These are phyloP conservation scores for Francoa sonchifolia DNA, from an alignment of 441 rosid genomes.

Conservation along the genomic window DNA sequence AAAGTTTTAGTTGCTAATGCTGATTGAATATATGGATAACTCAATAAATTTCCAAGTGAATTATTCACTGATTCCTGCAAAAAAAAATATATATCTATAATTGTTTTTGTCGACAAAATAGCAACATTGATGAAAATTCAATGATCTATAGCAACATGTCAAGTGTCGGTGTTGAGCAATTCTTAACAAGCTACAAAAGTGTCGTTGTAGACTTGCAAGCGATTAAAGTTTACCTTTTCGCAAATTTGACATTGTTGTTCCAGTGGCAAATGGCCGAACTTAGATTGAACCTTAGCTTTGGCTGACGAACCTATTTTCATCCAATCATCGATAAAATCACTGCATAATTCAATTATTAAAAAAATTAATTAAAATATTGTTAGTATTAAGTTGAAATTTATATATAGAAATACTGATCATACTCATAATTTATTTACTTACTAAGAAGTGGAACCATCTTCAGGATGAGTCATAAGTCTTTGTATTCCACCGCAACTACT, in stretches of 20 bases:
- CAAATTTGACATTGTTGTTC: slow-evolving; percentile 8
- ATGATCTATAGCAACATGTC: too few species aligned
- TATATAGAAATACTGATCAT: too few species aligned
- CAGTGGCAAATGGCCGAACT: neutral
- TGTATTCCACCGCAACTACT: slow-evolving; percentile 91
- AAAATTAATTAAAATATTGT: too few species aligned
- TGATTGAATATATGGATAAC: slow-evolving; percentile 49
- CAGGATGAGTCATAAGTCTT: slow-evolving; percentile 77
- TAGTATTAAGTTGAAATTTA: too few species aligned
- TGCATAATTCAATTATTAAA: slow-evolving; percentile 4
- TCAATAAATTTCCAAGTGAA: slow-evolving; percentile 42
- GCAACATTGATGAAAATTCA: too few species aligned
- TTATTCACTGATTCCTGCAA: slow-evolving; percentile 55
- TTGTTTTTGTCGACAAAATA: too few species aligned
- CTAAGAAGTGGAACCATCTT: slow-evolving; percentile 53
- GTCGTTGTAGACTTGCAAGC: too few species aligned
- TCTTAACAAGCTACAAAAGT: too few species aligned
- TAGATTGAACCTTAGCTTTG: slow-evolving; percentile 13
- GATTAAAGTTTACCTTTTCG: too few species aligned
- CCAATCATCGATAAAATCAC: slow-evolving; percentile 30
- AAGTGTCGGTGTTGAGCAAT: too few species aligned
- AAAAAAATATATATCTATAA: neutral
- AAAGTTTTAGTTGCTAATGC: slow-evolving; percentile 30
- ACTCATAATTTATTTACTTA: slow-evolving; percentile 7
- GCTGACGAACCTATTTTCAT: slow-evolving; percentile 24